Base-by-base conservation (phyloP, 345 rosid genomes). In the Nephelium lappaceum region DNA sequence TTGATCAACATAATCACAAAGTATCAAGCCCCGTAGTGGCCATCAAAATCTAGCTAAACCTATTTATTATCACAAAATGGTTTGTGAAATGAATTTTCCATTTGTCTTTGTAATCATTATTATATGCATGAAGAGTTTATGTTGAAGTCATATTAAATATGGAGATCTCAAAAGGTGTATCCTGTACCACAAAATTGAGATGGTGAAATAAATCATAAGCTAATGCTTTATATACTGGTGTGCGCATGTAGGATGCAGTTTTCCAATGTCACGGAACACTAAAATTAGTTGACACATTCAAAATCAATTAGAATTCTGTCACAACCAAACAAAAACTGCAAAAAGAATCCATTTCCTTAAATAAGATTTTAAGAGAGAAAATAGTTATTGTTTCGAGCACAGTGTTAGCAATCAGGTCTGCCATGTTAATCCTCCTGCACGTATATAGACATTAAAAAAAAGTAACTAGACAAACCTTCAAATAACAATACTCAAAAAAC, bases 21-120 rank as follows among this genome's bases (percentile, higher is more conserved):
- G 87, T 79, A 11, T 83, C 84, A 11, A 86, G 91, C 78, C 87
- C 89, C 18, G 0, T 84, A 11, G 88, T 84, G 15, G 88, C 71
- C 49, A 7, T 85, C 38, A 78, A 76, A 9, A 14, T 24, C 68
- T 83, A 63, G 71, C 80, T 9, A 24, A 27, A 21, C 36, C 36
- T 16, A 4, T 23, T 39, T 18, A 67, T 39, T 66, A 24, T 67
- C 15, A 41, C 31, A 31, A 31, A 19, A 42, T 41, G 31, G 41
- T 39, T 31, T 14, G 66, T 62, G 66, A 62, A 62, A 62, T 65
- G 42, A 27, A 65, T 67, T 67, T 19, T 9, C 51, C 4, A 4
- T 49, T 49, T 49, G 55, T 49, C 55, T 49, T 67, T 8, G 14
- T 39, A 16, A 3, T 67, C 21, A 18, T 41, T 4, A 39, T 39